Evolutionary conservation across 2,329 filamentous ascomycete genomes (phyloP), one percentile per base, ranked within the genome.

Genomic region (Aspergillus ibericus): DNA sequence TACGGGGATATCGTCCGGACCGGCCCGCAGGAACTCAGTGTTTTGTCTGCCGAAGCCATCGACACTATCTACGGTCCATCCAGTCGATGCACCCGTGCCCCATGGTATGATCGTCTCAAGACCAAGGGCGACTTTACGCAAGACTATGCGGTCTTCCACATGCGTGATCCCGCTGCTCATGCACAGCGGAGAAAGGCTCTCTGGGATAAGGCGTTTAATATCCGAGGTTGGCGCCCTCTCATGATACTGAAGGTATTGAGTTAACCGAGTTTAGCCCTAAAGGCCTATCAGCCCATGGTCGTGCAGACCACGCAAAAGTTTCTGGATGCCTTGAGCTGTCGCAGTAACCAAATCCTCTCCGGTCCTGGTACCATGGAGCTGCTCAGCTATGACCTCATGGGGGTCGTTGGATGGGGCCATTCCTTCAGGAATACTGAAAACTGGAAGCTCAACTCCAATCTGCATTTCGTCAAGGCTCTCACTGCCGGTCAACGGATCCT

Each of bases 121-220:
- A 34, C 18, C 9, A n/a, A 34, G 7, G 49, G 49, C 2, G 49
- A 51, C 16, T 51, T 51, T 18, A 36, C 49, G 1, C 18, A 51
- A 13, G 49, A 51, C n/a, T 51, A 34, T 51, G 49, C 34, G 0
- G 20, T 38, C 4, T 51, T 51, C 3, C 49, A 51, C 27, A 51
- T 51, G 32, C 49, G 49, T 1, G 32, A 51, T 51, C 49, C 49
- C 1, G 49, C 25, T 1, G 34, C 34, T 1, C 49, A 51, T 12
- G 8, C 13, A 1, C 6, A 51, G 18, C 49, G 49, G 13, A 38
- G 49, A n/a, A 51, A 51, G 34, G 34, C 49, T 35, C 34, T 51
- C 20, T 51, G 49, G 49, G 49, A 51, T 51, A 51, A 51, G 34
- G 49, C 34, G 7, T 51, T 51, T 36, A 51, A 36, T 38, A 36